A percentile compares a stretch with the other conserved stretches of the same genome.
phyloP scores from a whole-genome alignment of 1,284 basidiomycete genomes.

The Cutaneotrichosporon cyanovorans region DNA sequence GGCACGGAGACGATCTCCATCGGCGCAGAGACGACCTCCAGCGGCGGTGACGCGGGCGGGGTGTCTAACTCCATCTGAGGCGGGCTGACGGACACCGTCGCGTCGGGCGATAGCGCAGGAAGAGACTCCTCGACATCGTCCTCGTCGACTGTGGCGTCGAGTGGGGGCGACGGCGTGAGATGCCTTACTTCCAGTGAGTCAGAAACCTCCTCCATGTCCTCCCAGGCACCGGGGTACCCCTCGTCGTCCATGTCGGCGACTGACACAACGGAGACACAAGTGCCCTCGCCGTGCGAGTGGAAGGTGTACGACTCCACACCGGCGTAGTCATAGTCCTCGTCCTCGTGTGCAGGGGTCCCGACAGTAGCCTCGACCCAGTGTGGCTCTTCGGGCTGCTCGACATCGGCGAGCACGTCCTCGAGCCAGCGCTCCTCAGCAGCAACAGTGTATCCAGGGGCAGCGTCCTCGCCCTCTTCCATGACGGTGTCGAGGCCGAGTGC shows the following conservation, averaged over 20 bases:
- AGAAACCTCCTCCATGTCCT: background rate
- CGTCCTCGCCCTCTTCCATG: constrained; percentile 36
- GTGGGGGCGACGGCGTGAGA: too few species aligned
- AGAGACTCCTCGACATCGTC: too few species aligned
- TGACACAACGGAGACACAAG: constrained; percentile 5
- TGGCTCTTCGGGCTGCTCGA: constrained; percentile 17
- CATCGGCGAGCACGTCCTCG: constrained; percentile 32
- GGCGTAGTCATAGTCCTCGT: constrained; percentile 20
- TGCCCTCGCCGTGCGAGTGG: background rate
- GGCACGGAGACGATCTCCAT: too few species aligned
- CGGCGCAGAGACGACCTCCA: too few species aligned
- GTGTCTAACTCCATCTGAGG: too few species aligned
- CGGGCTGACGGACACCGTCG: too few species aligned
- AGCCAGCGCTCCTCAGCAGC: constrained; percentile 32
- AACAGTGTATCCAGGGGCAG: constrained; percentile 15
- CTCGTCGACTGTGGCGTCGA: too few species aligned
- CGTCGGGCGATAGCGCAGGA: too few species aligned
- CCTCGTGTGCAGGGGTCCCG: constrained; percentile 14
- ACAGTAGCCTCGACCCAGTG: constrained; percentile 27
- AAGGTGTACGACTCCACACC: constrained; percentile 25
- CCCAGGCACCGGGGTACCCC: background rate
- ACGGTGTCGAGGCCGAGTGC: constrained; percentile 38
- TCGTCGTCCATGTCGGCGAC: constrained; percentile 8
- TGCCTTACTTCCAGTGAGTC: too few species aligned
- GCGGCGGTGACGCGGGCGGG: too few species aligned